A percentile compares a stretch with the other conserved stretches of the same genome.
Evolutionary conservation across 192 early-diverging fungal genomes (phyloP).

Genomic region (Chytriomyces sp.): DNA sequence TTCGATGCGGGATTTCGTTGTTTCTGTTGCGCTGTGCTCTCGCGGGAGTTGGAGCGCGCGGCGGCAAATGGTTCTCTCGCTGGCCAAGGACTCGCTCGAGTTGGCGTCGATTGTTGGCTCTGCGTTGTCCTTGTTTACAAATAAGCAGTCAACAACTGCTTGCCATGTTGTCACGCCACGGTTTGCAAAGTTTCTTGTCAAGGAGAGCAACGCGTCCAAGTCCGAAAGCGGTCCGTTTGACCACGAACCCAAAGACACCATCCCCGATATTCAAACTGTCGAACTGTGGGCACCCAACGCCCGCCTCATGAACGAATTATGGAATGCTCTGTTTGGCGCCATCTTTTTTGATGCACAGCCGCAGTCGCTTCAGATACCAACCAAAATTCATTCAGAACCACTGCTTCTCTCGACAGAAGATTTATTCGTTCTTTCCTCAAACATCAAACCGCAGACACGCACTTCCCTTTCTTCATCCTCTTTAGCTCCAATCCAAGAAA

Average conservation of each 20-base stretch:
- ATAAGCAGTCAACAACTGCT: too few species aligned
- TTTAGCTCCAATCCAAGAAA: not conserved
- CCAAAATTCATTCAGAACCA: not conserved
- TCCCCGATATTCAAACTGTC: not conserved
- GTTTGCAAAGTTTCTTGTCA: slow-evolving; percentile 1
- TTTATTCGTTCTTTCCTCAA: slow-evolving; percentile 3
- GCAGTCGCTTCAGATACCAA: not conserved
- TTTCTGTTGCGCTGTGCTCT: too few species aligned
- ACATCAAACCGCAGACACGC: not conserved
- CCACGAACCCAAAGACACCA: not conserved
- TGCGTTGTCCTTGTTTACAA: too few species aligned
- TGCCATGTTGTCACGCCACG: not conserved
- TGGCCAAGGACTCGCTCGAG: too few species aligned
- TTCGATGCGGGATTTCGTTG: too few species aligned
- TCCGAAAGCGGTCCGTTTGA: not conserved
- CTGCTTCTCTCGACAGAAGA: slow-evolving; percentile 1
- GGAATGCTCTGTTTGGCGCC: not conserved
- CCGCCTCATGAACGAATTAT: not conserved
- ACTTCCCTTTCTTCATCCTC: not conserved
- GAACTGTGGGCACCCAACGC: not conserved
- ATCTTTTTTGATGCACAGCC: not conserved
- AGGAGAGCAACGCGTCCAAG: not conserved
- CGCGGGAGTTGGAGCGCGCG: too few species aligned
- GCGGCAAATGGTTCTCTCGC: too few species aligned
- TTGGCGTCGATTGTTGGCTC: too few species aligned